These are phyloP conservation scores for Gardenia jasminoides DNA, from an alignment of 257 asterid species.

Conservation along the genomic window DNA sequence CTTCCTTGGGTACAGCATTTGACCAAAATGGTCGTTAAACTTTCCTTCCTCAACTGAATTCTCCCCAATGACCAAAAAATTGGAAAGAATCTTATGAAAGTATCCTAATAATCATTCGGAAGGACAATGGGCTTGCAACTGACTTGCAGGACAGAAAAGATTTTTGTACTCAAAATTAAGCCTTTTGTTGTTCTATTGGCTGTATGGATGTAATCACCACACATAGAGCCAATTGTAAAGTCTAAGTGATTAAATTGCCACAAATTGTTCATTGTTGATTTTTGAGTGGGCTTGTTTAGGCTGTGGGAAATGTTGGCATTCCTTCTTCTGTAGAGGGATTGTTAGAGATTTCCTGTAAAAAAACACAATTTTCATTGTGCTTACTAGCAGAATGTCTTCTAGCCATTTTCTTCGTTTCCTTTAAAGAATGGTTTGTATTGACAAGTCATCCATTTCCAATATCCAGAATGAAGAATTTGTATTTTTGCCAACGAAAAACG, in stretches of 20 bases:
- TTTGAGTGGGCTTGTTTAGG: background rate
- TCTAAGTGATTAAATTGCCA: background rate
- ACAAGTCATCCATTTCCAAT: background rate
- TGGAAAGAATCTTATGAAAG: background rate
- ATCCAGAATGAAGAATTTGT: slow-evolving; percentile 83
- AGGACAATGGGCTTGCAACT: background rate
- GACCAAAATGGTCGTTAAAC: too few relatives aligned
- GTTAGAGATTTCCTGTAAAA: background rate
- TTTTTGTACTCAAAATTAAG: background rate
- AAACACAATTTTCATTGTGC: background rate
- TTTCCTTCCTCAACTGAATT: background rate
- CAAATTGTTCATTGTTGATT: background rate
- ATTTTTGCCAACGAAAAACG: slow-evolving; percentile 48
- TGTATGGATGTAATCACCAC: background rate
- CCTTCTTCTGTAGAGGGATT: background rate
- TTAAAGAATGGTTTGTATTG: background rate
- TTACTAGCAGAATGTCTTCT: background rate
- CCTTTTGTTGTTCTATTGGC: background rate
- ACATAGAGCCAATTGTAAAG: background rate
- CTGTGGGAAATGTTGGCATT: background rate
- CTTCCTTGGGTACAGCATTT: too few relatives aligned
- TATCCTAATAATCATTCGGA: background rate
- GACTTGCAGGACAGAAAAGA: background rate
- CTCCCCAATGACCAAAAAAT: background rate
- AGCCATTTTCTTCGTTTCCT: background rate